Evolutionary conservation across 1,284 basidiomycete species (phyloP).

Genomic region (Rhodotorula sp.): DNA sequence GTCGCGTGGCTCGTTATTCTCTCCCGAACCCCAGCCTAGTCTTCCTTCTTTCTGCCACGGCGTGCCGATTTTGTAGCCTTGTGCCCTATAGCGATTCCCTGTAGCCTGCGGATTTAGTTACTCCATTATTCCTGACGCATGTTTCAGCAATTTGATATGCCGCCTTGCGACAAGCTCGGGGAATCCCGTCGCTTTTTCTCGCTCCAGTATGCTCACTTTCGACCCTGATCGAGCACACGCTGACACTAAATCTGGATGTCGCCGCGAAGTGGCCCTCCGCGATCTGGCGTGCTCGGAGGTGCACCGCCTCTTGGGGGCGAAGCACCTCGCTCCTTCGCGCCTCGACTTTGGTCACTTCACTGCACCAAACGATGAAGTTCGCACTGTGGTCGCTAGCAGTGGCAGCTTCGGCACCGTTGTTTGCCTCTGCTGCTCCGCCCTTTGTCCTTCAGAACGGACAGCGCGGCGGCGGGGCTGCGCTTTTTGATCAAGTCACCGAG

Average conservation of each 20-base stretch:
- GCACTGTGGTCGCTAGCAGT: neutral
- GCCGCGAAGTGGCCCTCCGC: no score
- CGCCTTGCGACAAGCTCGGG: no score
- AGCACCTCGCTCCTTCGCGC: neutral
- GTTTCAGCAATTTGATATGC: no score
- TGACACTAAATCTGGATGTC: no score
- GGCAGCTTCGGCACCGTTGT: neutral
- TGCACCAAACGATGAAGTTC: neutral
- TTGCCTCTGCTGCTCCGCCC: conserved; percentile 4
- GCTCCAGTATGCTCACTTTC: no score
- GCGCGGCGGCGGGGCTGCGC: neutral
- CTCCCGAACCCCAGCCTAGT: neutral
- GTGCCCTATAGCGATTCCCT: no score
- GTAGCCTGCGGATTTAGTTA: no score
- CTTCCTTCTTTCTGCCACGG: neutral
- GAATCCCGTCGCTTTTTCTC: no score
- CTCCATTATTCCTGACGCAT: no score
- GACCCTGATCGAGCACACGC: no score
- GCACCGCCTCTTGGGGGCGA: neutral
- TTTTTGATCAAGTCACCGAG: neutral
- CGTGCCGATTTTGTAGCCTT: neutral
- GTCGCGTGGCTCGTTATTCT: neutral
- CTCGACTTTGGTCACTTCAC: neutral
- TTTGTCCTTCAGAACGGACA: conserved; percentile 15
- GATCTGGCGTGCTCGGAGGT: no score